Evolutionary conservation across 2,329 filamentous ascomycete species (phyloP).

Genomic region (Coleophoma eucalyptorum): DNA sequence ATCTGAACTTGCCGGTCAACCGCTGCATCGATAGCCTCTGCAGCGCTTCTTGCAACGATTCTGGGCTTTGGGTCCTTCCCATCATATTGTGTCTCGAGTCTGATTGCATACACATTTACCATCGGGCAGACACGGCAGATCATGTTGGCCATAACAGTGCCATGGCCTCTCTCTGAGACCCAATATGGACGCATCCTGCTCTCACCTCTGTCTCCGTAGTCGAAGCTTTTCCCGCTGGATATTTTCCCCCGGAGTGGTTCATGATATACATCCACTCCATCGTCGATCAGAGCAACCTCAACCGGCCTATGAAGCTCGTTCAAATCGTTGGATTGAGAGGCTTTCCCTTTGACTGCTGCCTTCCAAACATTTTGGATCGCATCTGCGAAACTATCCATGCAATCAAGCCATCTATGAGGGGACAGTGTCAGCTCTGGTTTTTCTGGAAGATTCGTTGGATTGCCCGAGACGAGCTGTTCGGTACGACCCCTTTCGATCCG

Average conservation of each 20-base stretch:
- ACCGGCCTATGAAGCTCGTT: slow-evolving; percentile 17
- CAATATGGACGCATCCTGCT: slow-evolving; percentile 19
- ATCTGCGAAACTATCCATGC: slow-evolving; percentile 16
- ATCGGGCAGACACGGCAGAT: slow-evolving; percentile 23
- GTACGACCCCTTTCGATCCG: neutral
- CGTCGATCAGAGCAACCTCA: slow-evolving; percentile 34
- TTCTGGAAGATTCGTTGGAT: neutral
- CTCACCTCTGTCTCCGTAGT: slow-evolving; percentile 2
- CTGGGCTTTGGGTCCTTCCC: slow-evolving; percentile 5
- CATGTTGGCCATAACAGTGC: slow-evolving; percentile 25
- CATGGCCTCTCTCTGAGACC: slow-evolving; percentile 23
- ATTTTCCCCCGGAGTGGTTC: slow-evolving; percentile 18
- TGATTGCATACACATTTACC: slow-evolving; percentile 16
- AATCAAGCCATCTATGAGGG: slow-evolving; percentile 10
- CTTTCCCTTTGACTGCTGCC: slow-evolving; percentile 20
- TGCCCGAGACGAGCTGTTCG: no score
- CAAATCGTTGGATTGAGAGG: neutral
- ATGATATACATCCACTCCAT: slow-evolving; percentile 30
- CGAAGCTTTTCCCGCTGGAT: slow-evolving; percentile 24
- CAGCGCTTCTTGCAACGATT: slow-evolving; percentile 22
- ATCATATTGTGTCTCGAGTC: slow-evolving; percentile 15
- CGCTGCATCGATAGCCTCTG: slow-evolving; percentile 26
- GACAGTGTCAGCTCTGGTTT: neutral
- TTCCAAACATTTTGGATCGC: slow-evolving; percentile 16
- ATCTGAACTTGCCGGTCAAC: slow-evolving; percentile 27